Evolutionary conservation across 1,284 basidiomycete species (phyloP).

Genomic region (Tetrapyrgos nigripes): DNA sequence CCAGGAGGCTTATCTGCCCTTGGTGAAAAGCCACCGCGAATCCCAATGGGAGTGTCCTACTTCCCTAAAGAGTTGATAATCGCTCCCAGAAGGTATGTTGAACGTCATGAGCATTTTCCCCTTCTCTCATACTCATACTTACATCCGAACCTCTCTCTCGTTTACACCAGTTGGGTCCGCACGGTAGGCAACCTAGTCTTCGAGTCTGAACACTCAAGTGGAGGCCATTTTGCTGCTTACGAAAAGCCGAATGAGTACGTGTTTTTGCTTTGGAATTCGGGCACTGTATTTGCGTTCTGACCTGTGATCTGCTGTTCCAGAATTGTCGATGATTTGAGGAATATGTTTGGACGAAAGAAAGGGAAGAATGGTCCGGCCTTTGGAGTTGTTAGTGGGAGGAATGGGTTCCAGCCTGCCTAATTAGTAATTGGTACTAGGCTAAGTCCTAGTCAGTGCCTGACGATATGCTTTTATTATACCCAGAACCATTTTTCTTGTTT

Average conservation of each 20-base stretch:
- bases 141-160: too few relatives aligned
- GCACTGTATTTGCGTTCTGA: too few relatives aligned
- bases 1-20: background rate
- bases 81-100: background rate
- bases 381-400: slow-evolving; percentile 22
- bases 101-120: background rate
- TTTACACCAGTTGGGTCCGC: slow-evolving; percentile 17
- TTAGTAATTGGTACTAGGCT: too few relatives aligned
- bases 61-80: slow-evolving; percentile 35
- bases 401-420: slow-evolving; percentile 19
- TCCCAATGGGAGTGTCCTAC: slow-evolving; percentile 38
- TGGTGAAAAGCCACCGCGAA: background rate
- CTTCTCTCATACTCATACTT: background rate
- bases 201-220: slow-evolving; percentile 28
- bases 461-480: too few relatives aligned
- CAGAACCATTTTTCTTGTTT: too few relatives aligned
- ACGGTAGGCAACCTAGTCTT: slow-evolving; percentile 32
- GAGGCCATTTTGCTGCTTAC: slow-evolving; percentile 38
- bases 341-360: too few relatives aligned
- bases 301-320: too few relatives aligned
- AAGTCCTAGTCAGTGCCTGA: too few relatives aligned
- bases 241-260: slow-evolving; percentile 31
- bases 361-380: slow-evolving; percentile 23
- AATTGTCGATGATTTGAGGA: slow-evolving; percentile 34
- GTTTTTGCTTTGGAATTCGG: too few relatives aligned